A percentile compares a stretch with the other conserved stretches of the same genome.
These are phyloP conservation scores for Lipomyces starkeyi DNA, from an alignment of 805 yeast species.

Conservation along the genomic window DNA sequence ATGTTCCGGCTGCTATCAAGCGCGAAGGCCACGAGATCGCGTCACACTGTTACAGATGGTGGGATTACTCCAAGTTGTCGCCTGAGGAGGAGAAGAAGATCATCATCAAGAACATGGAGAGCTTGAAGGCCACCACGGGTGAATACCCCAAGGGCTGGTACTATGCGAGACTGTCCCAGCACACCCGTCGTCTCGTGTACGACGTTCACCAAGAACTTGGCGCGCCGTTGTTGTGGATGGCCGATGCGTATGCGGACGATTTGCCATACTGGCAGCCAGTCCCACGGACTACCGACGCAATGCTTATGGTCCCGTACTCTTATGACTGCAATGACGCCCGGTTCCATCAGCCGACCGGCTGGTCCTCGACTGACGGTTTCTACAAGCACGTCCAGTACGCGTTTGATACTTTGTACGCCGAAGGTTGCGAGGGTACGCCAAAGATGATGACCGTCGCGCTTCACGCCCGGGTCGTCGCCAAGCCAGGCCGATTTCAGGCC, in stretches of 20 bases:
- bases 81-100: constrained; percentile 47
- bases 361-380: constrained; percentile 42
- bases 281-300: constrained; percentile 42
- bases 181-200: constrained; percentile 46
- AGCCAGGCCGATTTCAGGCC: constrained; percentile 49
- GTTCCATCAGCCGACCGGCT: constrained; percentile 43
- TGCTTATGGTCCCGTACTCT: constrained; percentile 46
- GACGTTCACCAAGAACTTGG: constrained; percentile 48
- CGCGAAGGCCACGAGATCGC: constrained; percentile 51
- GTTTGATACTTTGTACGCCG: constrained; percentile 49
- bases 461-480: constrained; percentile 49
- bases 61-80: constrained; percentile 43
- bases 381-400: constrained; percentile 48
- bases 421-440: constrained; percentile 43
- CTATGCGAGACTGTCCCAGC: constrained; percentile 47
- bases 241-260: constrained; percentile 50
- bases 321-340: constrained; percentile 46
- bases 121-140: constrained; percentile 47
- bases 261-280: constrained; percentile 49
- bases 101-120: constrained; percentile 45
- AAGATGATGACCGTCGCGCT: constrained; percentile 50
- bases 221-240: constrained; percentile 46
- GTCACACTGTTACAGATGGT: constrained; percentile 50
- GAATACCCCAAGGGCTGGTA: constrained; percentile 50
- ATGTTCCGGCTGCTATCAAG: constrained; percentile 47